phyloP scores from a whole-genome alignment of 1,139 yeast genomes.

The Geotrichum restrictum region DNA sequence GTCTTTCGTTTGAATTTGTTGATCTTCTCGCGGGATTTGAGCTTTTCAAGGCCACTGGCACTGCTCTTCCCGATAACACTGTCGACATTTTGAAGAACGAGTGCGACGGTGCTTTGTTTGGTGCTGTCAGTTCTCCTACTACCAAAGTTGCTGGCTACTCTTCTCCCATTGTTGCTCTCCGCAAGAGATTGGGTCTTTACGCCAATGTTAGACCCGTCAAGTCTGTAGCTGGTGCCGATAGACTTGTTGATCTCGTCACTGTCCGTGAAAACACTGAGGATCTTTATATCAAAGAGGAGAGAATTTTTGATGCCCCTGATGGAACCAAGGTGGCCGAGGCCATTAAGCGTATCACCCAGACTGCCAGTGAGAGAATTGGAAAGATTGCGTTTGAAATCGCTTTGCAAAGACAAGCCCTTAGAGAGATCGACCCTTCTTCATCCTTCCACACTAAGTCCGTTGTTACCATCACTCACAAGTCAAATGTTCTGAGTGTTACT shows the following conservation, averaged over 20 bases:
- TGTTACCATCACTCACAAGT: conserved; percentile 92
- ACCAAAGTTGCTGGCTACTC: conserved; percentile 94
- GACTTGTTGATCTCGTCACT: conserved; percentile 94
- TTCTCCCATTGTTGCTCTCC: conserved; percentile 94
- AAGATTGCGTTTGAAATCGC: conserved; percentile 91
- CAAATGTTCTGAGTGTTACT: conserved; percentile 85
- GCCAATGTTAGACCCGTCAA: conserved; percentile 98
- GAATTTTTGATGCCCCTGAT: conserved; percentile 61
- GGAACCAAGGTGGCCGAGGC: conserved; percentile 93
- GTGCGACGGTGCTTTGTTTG: conserved; percentile 96
- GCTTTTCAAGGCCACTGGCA: conserved; percentile 85
- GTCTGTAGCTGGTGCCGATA: conserved; percentile 75
- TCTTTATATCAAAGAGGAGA: conserved; percentile 90
- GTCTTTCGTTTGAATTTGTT: conserved; percentile 77
- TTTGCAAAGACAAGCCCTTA: conserved; percentile 76
- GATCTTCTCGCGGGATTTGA: conserved; percentile 92
- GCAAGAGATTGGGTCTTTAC: conserved; percentile 89
- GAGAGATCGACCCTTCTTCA: conserved; percentile 57
- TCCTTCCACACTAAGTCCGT: conserved; percentile 50
- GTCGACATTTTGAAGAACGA: conserved; percentile 70
- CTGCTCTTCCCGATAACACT: conserved; percentile 91
- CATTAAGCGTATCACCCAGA: conserved; percentile 88
- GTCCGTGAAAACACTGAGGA: conserved; percentile 99
- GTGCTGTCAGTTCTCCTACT: conserved; percentile 93
- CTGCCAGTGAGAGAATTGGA: conserved; percentile 81